Conservation (phyloP, 176 grass and related monocot genomes). For the Eleusine indica region DNA sequence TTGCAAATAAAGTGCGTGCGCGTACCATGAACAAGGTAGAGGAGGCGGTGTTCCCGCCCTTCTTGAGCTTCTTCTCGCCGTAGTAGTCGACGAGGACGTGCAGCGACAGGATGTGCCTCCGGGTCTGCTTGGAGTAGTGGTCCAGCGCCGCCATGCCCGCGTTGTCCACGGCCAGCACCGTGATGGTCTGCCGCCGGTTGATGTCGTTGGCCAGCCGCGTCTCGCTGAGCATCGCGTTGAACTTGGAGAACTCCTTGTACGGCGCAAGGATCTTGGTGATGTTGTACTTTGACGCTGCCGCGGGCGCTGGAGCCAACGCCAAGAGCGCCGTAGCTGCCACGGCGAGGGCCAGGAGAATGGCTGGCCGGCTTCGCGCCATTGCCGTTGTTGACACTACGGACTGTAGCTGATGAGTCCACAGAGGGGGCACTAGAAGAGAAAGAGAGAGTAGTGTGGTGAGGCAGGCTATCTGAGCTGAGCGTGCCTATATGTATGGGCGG, state of each 20-base stretch:
- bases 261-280: conserved; percentile 81
- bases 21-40: conserved; percentile 73
- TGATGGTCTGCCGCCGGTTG: conserved; percentile 95
- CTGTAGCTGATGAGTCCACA: background rate
- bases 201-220: conserved; percentile 83
- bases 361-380: conserved; percentile 38
- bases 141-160: conserved; percentile 58
- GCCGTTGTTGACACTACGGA: background rate
- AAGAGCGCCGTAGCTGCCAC: background rate
- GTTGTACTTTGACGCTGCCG: conserved; percentile 53
- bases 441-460: too few relatives aligned
- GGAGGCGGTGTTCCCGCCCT: conserved; percentile 57
- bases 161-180: conserved; percentile 78
- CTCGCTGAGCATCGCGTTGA: conserved; percentile 76
- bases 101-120: conserved; percentile 67
- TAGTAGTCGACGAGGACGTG: conserved; percentile 94
- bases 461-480: background rate
- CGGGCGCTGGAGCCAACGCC: conserved; percentile 7
- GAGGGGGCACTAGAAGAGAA: background rate
- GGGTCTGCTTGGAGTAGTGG: conserved; percentile 62
- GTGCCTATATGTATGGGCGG: conserved; percentile 36
- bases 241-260: conserved; percentile 74
- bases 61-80: conserved; percentile 81
- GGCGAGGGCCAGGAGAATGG: conserved; percentile 22
- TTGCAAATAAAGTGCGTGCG: background rate